Evolutionary conservation across 208 protist species (phyloP).

Genomic region (Acanthamoeba sp.): DNA sequence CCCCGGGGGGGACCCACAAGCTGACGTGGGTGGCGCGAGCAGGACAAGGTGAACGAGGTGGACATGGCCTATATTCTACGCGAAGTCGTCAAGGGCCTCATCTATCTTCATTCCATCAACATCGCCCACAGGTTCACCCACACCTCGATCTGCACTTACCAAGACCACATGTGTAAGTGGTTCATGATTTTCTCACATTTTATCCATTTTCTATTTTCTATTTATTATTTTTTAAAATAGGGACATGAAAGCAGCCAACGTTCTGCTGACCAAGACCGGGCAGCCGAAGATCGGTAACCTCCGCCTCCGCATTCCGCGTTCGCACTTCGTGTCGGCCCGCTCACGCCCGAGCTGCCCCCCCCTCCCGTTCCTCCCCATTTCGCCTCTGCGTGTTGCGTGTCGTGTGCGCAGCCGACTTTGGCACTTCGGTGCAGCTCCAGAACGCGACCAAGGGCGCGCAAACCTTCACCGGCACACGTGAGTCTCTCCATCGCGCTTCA

Average conservation of each 20-base stretch:
- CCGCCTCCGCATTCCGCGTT: background rate
- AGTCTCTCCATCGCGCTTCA: background rate
- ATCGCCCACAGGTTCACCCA: slow-evolving; percentile 56
- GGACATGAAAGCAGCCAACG: slow-evolving; percentile 70
- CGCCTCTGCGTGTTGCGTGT: background rate
- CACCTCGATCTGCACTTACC: background rate
- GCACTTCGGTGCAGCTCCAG: slow-evolving; percentile 68
- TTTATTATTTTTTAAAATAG: background rate
- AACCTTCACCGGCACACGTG: slow-evolving; percentile 66
- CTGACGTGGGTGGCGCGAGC: too few species aligned
- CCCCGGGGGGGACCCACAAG: too few species aligned
- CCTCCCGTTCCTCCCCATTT: too few species aligned
- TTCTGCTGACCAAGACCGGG: slow-evolving; percentile 54
- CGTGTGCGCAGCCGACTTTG: slow-evolving; percentile 48
- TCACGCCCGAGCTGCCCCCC: too few species aligned
- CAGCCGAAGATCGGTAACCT: slow-evolving; percentile 49
- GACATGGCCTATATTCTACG: slow-evolving; percentile 65
- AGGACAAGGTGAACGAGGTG: slow-evolving; percentile 48
- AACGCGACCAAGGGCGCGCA: slow-evolving; percentile 44
- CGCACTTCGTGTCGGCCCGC: background rate
- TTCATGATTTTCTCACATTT: too few species aligned
- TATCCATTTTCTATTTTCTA: background rate
- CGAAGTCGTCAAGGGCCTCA: slow-evolving; percentile 63
- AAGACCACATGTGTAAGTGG: too few species aligned
- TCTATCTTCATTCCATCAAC: slow-evolving; percentile 74